Evolutionary conservation across 345 rosid genomes (phyloP).

Genomic region (Melaleuca quinquenervia): DNA sequence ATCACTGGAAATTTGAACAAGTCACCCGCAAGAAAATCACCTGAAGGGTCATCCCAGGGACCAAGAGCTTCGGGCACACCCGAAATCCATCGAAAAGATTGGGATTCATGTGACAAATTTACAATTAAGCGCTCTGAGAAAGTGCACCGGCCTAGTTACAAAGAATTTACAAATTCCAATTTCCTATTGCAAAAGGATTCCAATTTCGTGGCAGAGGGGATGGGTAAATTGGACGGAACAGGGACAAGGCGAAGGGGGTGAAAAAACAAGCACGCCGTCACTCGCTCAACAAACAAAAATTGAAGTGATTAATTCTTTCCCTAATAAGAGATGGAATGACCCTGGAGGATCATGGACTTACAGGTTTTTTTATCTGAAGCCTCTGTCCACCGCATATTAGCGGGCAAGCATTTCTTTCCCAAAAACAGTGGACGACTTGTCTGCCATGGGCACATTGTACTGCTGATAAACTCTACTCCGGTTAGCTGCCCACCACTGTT

Average conservation of each 20-base stretch:
- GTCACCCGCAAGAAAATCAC: neutral
- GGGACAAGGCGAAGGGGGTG: neutral
- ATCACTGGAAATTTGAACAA: neutral
- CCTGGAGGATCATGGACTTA: neutral
- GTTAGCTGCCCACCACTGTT: conserved; percentile 75
- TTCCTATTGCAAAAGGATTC: neutral
- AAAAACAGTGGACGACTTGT: conserved; percentile 31
- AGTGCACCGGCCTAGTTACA: conserved; percentile 14
- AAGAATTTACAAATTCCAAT: conserved; percentile 21
- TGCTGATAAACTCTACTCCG: conserved; percentile 53
- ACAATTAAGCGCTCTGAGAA: conserved; percentile 18
- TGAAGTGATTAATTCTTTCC: neutral
- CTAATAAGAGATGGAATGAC: neutral
- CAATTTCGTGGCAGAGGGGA: conserved; percentile 1
- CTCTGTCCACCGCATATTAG: neutral
- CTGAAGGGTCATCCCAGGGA: neutral
- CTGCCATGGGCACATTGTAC: conserved; percentile 45
- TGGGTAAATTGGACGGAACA: neutral
- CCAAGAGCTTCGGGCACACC: neutral
- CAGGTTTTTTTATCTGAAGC: neutral
- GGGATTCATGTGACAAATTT: conserved; percentile 9
- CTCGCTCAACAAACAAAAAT: neutral
- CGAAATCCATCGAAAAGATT: neutral
- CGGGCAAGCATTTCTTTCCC: conserved; percentile 19
- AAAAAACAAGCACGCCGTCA: neutral